These are phyloP conservation scores for Tolypocladium nubicola DNA, from an alignment of 2,329 filamentous ascomycete species.

Conservation along the genomic window DNA sequence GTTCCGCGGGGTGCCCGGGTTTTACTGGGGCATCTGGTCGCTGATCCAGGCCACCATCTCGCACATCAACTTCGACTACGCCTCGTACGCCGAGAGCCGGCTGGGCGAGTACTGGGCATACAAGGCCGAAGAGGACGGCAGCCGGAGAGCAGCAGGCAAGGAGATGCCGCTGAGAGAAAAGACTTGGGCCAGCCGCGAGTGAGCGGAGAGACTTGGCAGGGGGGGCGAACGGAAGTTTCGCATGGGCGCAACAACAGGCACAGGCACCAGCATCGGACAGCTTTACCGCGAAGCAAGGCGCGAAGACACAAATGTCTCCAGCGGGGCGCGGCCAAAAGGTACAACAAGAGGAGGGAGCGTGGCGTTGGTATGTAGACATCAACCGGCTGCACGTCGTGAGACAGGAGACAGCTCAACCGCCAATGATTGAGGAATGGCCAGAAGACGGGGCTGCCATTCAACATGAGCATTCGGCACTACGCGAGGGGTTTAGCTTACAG, in stretches of 20 bases:
- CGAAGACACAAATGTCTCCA: background rate
- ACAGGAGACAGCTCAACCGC: constrained; percentile 3
- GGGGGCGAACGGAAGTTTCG: background rate
- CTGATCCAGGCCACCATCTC: constrained; percentile 91
- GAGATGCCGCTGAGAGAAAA: constrained; percentile 66
- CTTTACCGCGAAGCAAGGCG: background rate
- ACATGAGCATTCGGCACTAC: constrained; percentile 1
- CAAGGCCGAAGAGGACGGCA: constrained; percentile 64
- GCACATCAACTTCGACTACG: constrained; percentile 95
- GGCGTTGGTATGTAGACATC: constrained; percentile 2
- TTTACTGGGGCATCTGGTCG: constrained; percentile 91
- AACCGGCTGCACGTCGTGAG: background rate
- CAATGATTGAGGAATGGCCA: constrained; percentile 2
- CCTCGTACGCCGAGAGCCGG: constrained; percentile 75
- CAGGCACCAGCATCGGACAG: background rate
- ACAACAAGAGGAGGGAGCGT: background rate
- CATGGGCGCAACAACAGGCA: background rate
- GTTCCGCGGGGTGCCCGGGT: constrained; percentile 82
- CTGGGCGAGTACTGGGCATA: constrained; percentile 90
- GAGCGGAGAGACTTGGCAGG: background rate
- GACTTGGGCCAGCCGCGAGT: constrained; percentile 52
- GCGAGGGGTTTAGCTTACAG: background rate
- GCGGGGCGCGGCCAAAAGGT: background rate
- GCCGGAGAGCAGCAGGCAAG: constrained; percentile 36
- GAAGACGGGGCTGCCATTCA: constrained; percentile 2